Conservation (phyloP, 2,329 filamentous ascomycete genomes). For the Rosellinia necatrix region DNA sequence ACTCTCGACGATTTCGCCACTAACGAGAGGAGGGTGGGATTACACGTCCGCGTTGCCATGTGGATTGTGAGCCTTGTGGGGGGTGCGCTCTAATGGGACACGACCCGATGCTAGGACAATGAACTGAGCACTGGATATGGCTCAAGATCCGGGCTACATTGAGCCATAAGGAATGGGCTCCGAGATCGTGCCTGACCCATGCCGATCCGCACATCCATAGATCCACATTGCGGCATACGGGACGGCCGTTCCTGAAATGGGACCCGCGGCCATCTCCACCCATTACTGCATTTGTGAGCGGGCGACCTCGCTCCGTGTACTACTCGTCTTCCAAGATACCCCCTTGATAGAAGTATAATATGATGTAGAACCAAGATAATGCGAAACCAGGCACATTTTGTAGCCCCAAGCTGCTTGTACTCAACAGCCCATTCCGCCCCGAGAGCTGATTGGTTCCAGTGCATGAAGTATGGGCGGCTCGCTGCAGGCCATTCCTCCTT, state of each 20-base stretch:
- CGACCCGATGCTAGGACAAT: neutral
- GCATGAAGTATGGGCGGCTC: no score
- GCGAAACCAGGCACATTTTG: neutral
- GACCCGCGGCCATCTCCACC: neutral
- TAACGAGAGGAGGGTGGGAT: slow-evolving; percentile 80
- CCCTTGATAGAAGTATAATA: slow-evolving; percentile 25
- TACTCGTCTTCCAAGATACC: slow-evolving; percentile 35
- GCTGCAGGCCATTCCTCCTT: neutral
- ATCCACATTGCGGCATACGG: slow-evolving; percentile 1
- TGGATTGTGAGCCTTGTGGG: slow-evolving; percentile 88
- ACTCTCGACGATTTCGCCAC: slow-evolving; percentile 79
- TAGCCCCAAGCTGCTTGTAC: neutral
- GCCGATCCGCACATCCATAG: neutral
- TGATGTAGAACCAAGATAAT: slow-evolving; percentile 11
- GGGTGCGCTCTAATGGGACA: slow-evolving; percentile 70
- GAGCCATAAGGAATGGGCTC: slow-evolving; percentile 1
- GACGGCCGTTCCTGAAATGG: neutral
- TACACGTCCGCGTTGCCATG: slow-evolving; percentile 88
- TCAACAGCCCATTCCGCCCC: neutral
- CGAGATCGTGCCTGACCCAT: slow-evolving; percentile 6
- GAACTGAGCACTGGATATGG: neutral
- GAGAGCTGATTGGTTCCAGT: neutral
- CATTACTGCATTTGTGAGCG: slow-evolving; percentile 25
- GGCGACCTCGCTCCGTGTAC: slow-evolving; percentile 30
- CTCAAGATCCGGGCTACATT: slow-evolving; percentile 10